Conservation (phyloP, 352 stramenopile species). For the Globisporangium megalacanthum region DNA sequence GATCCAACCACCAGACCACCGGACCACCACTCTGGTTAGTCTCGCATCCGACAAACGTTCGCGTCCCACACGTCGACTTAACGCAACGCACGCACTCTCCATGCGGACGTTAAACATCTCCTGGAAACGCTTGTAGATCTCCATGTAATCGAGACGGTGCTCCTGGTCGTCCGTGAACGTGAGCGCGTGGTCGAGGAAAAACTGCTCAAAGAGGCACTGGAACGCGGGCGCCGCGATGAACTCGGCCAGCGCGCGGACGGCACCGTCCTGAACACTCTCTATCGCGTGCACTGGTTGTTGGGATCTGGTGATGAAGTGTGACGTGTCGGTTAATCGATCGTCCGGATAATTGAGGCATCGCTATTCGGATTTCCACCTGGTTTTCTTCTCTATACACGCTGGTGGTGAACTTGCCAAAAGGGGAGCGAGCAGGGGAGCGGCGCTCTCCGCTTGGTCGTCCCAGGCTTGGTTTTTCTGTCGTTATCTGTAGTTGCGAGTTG, state of each 20-base stretch:
- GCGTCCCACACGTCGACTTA: background rate
- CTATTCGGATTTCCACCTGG: no score
- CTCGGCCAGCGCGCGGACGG: constrained; percentile 50
- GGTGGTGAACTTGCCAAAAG: no score
- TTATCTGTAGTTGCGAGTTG: no score
- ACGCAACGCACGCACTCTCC: constrained; percentile 19
- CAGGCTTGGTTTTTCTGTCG: no score
- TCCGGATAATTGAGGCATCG: no score
- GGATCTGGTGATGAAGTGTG: no score
- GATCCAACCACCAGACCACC: no score
- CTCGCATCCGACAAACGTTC: background rate
- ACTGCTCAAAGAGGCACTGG: constrained; percentile 68
- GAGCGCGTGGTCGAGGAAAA: constrained; percentile 66
- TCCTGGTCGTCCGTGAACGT: constrained; percentile 57
- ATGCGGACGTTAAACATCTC: constrained; percentile 70
- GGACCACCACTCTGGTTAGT: background rate
- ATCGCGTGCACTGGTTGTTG: background rate
- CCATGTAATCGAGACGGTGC: constrained; percentile 70
- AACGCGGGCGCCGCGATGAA: constrained; percentile 57
- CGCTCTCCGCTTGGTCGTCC: no score
- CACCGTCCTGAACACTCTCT: constrained; percentile 45
- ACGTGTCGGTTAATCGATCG: no score
- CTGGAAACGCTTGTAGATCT: constrained; percentile 67
- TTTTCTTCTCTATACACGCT: background rate
- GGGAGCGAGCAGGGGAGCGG: no score